Percentiles rank a stretch among this genome's conserved stretches.
Conservation (phyloP, 2,329 filamentous ascomycete genomes). For the Alternaria atra region DNA sequence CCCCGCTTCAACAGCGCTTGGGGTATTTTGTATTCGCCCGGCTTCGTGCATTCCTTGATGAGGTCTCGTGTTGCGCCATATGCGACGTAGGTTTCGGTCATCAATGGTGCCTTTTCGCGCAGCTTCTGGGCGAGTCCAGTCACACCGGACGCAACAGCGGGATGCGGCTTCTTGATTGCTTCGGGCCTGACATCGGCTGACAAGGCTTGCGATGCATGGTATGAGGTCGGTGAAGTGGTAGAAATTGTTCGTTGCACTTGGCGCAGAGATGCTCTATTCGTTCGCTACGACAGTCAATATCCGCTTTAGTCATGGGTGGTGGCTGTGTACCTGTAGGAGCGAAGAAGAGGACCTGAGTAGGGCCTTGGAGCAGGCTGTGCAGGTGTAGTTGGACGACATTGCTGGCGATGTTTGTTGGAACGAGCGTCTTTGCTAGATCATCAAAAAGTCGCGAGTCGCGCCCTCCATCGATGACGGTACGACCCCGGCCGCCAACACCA, state of each 20-base stretch:
- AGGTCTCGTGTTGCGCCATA: constrained; percentile 81
- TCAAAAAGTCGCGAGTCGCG: constrained; percentile 42
- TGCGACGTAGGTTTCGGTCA: constrained; percentile 75
- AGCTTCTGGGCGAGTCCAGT: constrained; percentile 41
- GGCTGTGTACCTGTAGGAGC: constrained; percentile 30
- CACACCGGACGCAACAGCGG: constrained; percentile 23
- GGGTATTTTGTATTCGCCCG: constrained; percentile 80
- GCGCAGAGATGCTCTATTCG: constrained; percentile 29
- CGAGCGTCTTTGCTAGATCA: constrained; percentile 12
- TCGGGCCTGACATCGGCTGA: constrained; percentile 27
- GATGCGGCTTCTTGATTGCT: constrained; percentile 29
- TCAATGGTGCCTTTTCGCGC: constrained; percentile 43
- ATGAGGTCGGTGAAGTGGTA: constrained; percentile 29
- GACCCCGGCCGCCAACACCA: constrained; percentile 24
- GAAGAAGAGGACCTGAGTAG: constrained; percentile 27
- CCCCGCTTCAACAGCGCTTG: constrained; percentile 71
- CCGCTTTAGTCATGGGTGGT: background rate
- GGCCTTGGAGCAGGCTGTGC: constrained; percentile 46
- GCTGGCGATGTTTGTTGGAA: constrained; percentile 18
- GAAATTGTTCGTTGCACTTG: constrained; percentile 37
- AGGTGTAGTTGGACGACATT: constrained; percentile 51
- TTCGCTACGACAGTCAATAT: constrained; percentile 34
- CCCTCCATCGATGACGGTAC: constrained; percentile 46
- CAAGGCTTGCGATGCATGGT: constrained; percentile 33
- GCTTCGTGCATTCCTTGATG: constrained; percentile 76